Conservation (phyloP, 352 stramenopile species). For the Phytophthora aleatoria region DNA sequence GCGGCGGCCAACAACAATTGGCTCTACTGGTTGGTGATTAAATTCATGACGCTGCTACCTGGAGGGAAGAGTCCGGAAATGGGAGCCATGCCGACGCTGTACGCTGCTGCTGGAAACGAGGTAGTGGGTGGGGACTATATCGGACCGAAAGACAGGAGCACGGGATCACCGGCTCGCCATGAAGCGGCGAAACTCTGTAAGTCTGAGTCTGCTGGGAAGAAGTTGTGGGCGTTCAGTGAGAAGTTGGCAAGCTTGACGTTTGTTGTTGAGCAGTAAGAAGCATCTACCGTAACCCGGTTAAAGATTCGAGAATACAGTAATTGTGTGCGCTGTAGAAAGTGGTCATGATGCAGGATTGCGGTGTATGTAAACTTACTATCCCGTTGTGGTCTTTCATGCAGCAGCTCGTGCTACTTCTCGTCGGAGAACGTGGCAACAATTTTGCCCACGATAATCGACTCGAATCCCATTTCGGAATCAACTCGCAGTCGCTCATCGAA, state of each 20-base stretch:
- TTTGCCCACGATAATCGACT: too few species aligned
- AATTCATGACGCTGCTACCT: conserved; percentile 21
- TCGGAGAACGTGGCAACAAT: too few species aligned
- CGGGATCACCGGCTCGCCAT: too few species aligned
- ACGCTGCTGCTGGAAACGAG: conserved; percentile 26
- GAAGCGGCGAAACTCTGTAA: conserved; percentile 12
- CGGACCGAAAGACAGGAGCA: conserved; percentile 14
- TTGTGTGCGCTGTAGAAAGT: too few species aligned
- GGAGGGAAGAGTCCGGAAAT: conserved; percentile 28
- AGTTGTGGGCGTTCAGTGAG: conserved; percentile 57
- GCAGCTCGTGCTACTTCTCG: too few species aligned
- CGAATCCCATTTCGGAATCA: too few species aligned
- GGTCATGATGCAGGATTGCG: too few species aligned
- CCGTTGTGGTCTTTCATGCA: too few species aligned
- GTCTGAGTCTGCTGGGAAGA: conserved; percentile 31
- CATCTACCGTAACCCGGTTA: too few species aligned
- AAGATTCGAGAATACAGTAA: too few species aligned
- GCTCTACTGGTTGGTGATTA: conserved; percentile 32
- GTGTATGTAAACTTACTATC: too few species aligned
- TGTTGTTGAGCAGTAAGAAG: neutral
- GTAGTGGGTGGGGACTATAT: conserved; percentile 33
- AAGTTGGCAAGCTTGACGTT: conserved; percentile 33
- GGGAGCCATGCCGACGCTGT: conserved; percentile 33
- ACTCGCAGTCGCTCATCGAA: too few species aligned
- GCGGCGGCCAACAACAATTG: conserved; percentile 32